Percentiles rank a stretch among this genome's conserved stretches.
These are phyloP conservation scores for Umbellularia californica DNA, from an alignment of 164 flowering plant species.

Conservation along the genomic window DNA sequence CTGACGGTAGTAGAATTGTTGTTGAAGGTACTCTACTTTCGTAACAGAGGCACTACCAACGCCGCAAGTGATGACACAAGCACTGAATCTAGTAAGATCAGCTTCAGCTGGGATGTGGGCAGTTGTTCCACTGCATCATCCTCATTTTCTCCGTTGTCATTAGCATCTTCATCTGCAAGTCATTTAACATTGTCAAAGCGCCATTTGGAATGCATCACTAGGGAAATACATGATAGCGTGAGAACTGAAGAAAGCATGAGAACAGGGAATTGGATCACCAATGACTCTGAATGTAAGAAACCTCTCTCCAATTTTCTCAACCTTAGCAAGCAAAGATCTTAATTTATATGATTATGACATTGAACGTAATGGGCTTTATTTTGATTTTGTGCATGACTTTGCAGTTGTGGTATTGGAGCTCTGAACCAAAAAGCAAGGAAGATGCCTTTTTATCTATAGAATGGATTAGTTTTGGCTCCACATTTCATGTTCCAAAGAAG, in stretches of 20 bases:
- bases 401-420: slow-evolving; percentile 94
- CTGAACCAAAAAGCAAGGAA: slow-evolving; percentile 23
- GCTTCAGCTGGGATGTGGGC: slow-evolving; percentile 80
- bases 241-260: slow-evolving; percentile 20
- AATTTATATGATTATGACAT: background rate
- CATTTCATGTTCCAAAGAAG: background rate
- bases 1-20: background rate
- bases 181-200: slow-evolving; percentile 18
- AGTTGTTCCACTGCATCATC: slow-evolving; percentile 58
- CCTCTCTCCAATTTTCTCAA: background rate
- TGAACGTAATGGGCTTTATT: background rate
- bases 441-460: background rate
- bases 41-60: slow-evolving; percentile 40
- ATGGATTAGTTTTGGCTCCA: background rate
- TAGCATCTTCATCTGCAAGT: slow-evolving; percentile 31
- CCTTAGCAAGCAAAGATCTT: background rate
- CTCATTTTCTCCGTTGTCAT: slow-evolving; percentile 37
- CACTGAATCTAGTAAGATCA: slow-evolving; percentile 69
- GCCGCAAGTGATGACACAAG: slow-evolving; percentile 43
- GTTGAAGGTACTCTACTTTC: slow-evolving; percentile 52
- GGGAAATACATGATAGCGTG: slow-evolving; percentile 5
- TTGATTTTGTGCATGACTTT: background rate
- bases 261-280: slow-evolving; percentile 81
- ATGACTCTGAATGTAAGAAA: slow-evolving; percentile 79
- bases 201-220: slow-evolving; percentile 4